These are phyloP conservation scores for Aspergillus leporis DNA, from an alignment of 495 filamentous ascomycete species.

Conservation along the genomic window DNA sequence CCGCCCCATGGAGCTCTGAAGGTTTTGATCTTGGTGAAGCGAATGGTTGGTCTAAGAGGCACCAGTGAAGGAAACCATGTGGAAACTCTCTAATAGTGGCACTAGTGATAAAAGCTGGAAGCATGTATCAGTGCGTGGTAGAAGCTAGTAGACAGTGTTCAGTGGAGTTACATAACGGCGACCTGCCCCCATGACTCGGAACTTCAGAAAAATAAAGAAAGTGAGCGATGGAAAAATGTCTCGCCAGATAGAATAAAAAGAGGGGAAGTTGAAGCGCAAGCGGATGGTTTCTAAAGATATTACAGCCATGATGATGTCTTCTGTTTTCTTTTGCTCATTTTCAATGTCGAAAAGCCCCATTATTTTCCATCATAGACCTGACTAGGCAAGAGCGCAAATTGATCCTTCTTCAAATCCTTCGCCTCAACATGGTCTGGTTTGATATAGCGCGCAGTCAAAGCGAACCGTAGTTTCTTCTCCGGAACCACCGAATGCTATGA, in stretches of 20 bases:
- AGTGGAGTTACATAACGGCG: background rate
- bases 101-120: background rate
- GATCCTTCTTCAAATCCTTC: slow-evolving; percentile 27
- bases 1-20: background rate
- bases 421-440: slow-evolving; percentile 25
- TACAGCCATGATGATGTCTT: too few species aligned
- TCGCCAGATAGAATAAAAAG: too few species aligned
- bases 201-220: background rate
- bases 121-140: background rate
- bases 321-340: too few species aligned
- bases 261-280: too few species aligned
- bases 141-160: background rate
- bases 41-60: background rate
- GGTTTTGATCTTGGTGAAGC: background rate
- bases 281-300: too few species aligned
- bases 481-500: slow-evolving; percentile 62
- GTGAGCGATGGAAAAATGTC: background rate
- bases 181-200: background rate
- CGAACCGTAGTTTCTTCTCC: slow-evolving; percentile 61
- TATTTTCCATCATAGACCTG: slow-evolving; percentile 39
- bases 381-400: slow-evolving; percentile 26
- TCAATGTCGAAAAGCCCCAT: slow-evolving; percentile 8
- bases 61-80: background rate
- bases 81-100: background rate
- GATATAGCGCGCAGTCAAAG: slow-evolving; percentile 49